Evolutionary conservation across 257 asterid species (phyloP).

Genomic region (Solanum sparsipilum): DNA sequence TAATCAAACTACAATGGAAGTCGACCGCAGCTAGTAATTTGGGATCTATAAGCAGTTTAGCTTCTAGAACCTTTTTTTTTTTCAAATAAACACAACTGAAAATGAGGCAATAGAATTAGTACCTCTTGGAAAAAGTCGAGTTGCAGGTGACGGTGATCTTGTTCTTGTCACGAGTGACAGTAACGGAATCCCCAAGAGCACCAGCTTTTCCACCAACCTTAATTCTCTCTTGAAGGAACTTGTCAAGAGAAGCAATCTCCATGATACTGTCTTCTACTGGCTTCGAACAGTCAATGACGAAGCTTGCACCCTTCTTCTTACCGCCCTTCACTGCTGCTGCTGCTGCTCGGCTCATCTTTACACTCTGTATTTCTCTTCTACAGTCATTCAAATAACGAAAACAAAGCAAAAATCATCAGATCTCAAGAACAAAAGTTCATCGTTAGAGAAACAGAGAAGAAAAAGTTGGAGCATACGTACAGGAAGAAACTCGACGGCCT

Average conservation of each 20-base stretch:
- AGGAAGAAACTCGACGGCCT: neutral
- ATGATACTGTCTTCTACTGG: constrained; percentile 1
- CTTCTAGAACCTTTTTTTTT: neutral
- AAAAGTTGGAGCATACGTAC: neutral
- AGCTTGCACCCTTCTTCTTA: constrained; percentile 46
- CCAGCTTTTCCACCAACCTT: constrained; percentile 13
- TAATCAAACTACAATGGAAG: neutral
- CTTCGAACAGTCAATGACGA: constrained; percentile 4
- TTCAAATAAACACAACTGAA: neutral
- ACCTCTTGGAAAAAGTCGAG: constrained; percentile 14
- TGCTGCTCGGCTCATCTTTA: constrained; percentile 49
- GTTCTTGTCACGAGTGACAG: neutral
- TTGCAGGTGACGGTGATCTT: neutral
- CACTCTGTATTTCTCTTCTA: neutral
- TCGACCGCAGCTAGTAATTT: neutral
- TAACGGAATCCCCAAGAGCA: neutral
- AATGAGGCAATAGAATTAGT: neutral
- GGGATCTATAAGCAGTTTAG: neutral
- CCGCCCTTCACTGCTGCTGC: constrained; percentile 45
- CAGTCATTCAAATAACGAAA: neutral
- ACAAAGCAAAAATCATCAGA: neutral
- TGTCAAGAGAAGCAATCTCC: constrained; percentile 7
- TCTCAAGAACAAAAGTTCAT: neutral
- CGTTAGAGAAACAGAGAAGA: neutral
- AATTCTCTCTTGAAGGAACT: constrained; percentile 2